Evolutionary conservation across 345 rosid genomes (phyloP).

Genomic region (Sisymbrium altissimum): DNA sequence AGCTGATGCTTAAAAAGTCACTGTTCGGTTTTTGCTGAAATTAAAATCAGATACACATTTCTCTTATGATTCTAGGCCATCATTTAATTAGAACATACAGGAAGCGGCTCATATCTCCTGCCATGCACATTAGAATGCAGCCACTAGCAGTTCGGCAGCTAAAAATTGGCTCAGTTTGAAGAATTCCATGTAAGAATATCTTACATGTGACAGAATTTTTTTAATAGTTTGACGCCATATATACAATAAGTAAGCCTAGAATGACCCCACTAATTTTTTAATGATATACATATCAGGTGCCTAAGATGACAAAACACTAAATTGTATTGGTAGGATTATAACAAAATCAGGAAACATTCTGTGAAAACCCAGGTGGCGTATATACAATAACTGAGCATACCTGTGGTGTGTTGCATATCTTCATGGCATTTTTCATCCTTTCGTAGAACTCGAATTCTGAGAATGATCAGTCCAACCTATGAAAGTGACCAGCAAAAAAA

Average conservation of each 20-base stretch:
- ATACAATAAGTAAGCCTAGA: not conserved
- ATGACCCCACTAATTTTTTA: not conserved
- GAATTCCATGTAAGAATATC: not conserved
- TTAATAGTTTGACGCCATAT: not conserved
- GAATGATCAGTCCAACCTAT: slow-evolving; percentile 55
- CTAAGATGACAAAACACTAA: not conserved
- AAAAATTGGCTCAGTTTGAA: not conserved
- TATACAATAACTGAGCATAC: slow-evolving; percentile 33
- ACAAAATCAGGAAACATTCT: slow-evolving; percentile 4
- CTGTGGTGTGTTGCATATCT: slow-evolving; percentile 37
- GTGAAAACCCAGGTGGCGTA: not conserved
- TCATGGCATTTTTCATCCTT: slow-evolving; percentile 42
- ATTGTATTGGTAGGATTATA: not conserved
- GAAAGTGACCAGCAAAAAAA: slow-evolving; percentile 16
- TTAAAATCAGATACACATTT: not conserved
- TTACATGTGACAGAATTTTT: not conserved
- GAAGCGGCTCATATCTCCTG: not conserved
- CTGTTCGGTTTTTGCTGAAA: not conserved
- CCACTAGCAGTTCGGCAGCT: not conserved
- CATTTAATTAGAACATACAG: slow-evolving; percentile 1
- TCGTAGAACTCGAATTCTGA: slow-evolving; percentile 49
- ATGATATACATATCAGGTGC: not conserved
- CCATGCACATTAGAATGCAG: not conserved
- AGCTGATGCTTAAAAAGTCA: slow-evolving; percentile 16
- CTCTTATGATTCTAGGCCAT: slow-evolving; percentile 15